phyloP scores from a whole-genome alignment of 768 basidiomycete species.

The Lactarius deliciosus region DNA sequence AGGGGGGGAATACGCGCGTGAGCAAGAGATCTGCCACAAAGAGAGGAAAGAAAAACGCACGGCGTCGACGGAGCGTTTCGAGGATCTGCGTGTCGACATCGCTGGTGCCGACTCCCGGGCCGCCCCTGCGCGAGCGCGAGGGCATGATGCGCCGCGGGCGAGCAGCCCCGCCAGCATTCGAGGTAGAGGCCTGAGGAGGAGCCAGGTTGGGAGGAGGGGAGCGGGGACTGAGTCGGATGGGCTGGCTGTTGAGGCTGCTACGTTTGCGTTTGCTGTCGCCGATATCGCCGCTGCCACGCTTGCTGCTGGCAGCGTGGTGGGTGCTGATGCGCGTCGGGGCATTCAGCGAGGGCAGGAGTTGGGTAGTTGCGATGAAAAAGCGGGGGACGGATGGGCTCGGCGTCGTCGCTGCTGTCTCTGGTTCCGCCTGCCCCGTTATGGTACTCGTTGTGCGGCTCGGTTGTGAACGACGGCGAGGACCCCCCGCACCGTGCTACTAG shows the following conservation, averaged over 20 bases:
- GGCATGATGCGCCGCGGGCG: constrained; percentile 81
- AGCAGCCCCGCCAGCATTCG: constrained; percentile 27
- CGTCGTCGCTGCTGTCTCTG: constrained; percentile 23
- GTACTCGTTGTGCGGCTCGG: constrained; percentile 17
- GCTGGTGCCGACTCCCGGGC: constrained; percentile 75
- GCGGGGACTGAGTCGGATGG: background rate
- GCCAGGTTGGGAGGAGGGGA: constrained; percentile 18
- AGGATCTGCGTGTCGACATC: constrained; percentile 83
- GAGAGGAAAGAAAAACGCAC: constrained; percentile 45
- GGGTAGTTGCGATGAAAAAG: background rate
- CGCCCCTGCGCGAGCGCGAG: constrained; percentile 75
- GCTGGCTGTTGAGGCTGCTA: background rate
- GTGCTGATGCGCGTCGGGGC: constrained; percentile 25
- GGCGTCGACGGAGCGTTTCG: constrained; percentile 73
- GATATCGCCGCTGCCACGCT: background rate
- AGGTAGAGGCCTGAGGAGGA: constrained; percentile 10
- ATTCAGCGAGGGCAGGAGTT: constrained; percentile 7
- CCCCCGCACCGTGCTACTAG: background rate
- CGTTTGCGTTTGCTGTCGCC: background rate
- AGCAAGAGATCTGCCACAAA: background rate
- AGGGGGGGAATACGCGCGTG: background rate
- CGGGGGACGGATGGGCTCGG: background rate
- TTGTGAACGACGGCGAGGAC: constrained; percentile 1
- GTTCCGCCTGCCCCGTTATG: constrained; percentile 25
- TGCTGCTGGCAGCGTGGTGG: constrained; percentile 11